phyloP scores from a whole-genome alignment of 1,284 basidiomycete genomes.

The Ceratorhiza oryzae-sativae region DNA sequence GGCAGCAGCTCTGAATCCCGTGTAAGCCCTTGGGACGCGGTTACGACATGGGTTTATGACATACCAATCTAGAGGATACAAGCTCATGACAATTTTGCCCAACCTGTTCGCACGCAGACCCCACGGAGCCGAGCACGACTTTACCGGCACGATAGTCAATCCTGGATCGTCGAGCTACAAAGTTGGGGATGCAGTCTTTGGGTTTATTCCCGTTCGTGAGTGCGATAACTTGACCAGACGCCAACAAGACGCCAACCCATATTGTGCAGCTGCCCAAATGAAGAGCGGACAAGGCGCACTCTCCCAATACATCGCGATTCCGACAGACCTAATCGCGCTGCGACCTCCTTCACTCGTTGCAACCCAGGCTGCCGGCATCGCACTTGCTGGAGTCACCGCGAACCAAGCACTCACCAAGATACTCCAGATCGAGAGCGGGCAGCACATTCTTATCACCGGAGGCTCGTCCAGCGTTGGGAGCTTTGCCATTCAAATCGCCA shows the following conservation, averaged over 20 bases:
- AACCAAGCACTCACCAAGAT: constrained; percentile 59
- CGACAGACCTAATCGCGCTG: constrained; percentile 54
- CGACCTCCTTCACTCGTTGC: constrained; percentile 60
- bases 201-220: constrained; percentile 56
- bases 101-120: constrained; percentile 60
- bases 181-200: constrained; percentile 67
- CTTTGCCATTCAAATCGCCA: constrained; percentile 70
- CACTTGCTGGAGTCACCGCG: constrained; percentile 64
- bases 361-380: constrained; percentile 64
- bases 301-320: constrained; percentile 60
- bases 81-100: constrained; percentile 62
- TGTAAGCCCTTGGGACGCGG: constrained; percentile 54
- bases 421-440: constrained; percentile 56
- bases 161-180: constrained; percentile 60
- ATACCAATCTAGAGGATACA: constrained; percentile 57
- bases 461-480: constrained; percentile 69
- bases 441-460: constrained; percentile 68
- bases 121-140: constrained; percentile 64
- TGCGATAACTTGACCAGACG: constrained; percentile 24
- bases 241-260: constrained; percentile 7
- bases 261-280: constrained; percentile 41
- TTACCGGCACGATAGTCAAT: constrained; percentile 66
- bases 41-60: constrained; percentile 38
- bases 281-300: constrained; percentile 59
- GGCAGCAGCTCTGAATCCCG: constrained; percentile 71